Evolutionary conservation across 257 asterid species (phyloP).

Genomic region (Jasminum sambac): DNA sequence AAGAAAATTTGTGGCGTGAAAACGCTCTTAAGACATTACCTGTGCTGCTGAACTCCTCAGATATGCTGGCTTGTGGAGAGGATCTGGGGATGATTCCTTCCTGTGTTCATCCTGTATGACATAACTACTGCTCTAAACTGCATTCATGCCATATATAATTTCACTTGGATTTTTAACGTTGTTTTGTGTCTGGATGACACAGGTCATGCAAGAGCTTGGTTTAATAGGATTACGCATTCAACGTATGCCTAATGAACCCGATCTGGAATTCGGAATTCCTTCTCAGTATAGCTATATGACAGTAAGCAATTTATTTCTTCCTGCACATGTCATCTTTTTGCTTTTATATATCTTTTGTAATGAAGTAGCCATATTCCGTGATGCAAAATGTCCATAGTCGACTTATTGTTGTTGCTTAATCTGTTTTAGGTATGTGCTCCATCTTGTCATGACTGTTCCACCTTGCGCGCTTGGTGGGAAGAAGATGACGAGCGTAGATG

Average conservation of each 20-base stretch:
- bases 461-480: slow-evolving; percentile 99
- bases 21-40: slow-evolving; percentile 94
- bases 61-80: slow-evolving; percentile 99
- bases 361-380: background rate
- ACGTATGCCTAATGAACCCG: slow-evolving; percentile 93
- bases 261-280: slow-evolving; percentile 86
- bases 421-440: slow-evolving; percentile 85
- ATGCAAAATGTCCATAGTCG: background rate
- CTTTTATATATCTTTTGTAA: background rate
- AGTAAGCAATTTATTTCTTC: slow-evolving; percentile 38
- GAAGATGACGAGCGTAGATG: slow-evolving; percentile 85
- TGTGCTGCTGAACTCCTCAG: slow-evolving; percentile 89
- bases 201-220: slow-evolving; percentile 98
- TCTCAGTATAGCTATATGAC: slow-evolving; percentile 93
- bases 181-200: slow-evolving; percentile 29
- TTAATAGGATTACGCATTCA: slow-evolving; percentile 88
- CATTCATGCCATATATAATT: background rate
- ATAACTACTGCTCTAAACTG: slow-evolving; percentile 12
- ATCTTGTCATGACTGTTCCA: slow-evolving; percentile 95
- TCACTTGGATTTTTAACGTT: background rate
- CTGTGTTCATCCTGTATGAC: slow-evolving; percentile 89
- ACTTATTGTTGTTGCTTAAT: background rate
- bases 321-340: background rate
- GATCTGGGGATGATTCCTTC: slow-evolving; percentile 97
- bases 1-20: slow-evolving; percentile 87